Evolutionary conservation across 331 rosid species (phyloP), one percentile per base, ranked within the genome.

Genomic region (Malus hybrid): DNA sequence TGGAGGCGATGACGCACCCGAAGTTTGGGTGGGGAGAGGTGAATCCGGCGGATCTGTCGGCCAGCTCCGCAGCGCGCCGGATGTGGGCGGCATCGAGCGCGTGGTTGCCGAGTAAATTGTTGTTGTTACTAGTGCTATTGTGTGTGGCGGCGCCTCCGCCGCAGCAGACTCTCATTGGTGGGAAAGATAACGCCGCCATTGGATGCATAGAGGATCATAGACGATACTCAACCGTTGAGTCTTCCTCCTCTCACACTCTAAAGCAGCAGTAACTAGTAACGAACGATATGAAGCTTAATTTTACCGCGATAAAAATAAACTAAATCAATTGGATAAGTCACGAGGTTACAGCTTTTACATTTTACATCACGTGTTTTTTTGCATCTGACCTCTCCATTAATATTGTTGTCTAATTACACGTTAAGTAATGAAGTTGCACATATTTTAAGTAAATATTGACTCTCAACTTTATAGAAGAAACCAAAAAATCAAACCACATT

Each of bases 1-100:
- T 56, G 8, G 96, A 77, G 73, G 93, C 79, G 73, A 94, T 81
- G 78, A 92, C 87, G 80, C 99, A 91, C 68, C 99, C 99, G 60
- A 90, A 90, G 74, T 91, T 94, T 50, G 97, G 97, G 79, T 94
- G 97, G 33, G 97, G 97, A 32, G 93, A 87, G 16, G 96, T 84
- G 84, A 87, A 85, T 22, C 99, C 97, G 29, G 97, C 91, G 12
- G 96, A 92, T 61, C 85, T 86, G 57, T 88, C 99, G 7, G 99
- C 89, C 1, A 94, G 69, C 14, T 62, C 84, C 34, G 81, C 92
- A 36, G 99, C 97, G 73, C 92, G 96, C 39, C 81, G 82, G 66
- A 92, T 75, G 84, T 69, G 87, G 0, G 73, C 34, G 46, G 97
- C 90, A 36, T 89, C 93, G 24, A 77, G 81, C 19, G 79, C 68